A percentile compares a stretch with the other conserved stretches of the same genome.
phyloP scores from a whole-genome alignment of 2,329 filamentous ascomycete species.

The Diaporthe longicolla region DNA sequence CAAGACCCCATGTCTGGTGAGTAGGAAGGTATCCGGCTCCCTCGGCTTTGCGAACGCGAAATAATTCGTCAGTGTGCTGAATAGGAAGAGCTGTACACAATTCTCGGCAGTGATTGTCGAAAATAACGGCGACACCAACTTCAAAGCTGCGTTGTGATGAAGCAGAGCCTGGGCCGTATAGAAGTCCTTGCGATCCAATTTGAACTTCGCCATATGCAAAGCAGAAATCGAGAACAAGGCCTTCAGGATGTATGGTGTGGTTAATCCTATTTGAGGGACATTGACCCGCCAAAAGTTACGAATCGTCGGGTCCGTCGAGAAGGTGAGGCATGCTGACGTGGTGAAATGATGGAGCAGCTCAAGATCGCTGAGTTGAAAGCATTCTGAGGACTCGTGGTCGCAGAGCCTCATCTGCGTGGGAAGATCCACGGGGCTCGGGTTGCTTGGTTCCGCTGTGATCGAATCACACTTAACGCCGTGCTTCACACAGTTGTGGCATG shows the following conservation, averaged over 20 bases:
- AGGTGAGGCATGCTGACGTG: constrained; percentile 5
- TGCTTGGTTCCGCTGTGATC: background rate
- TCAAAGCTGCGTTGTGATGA: constrained; percentile 9
- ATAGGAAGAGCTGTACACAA: constrained; percentile 1
- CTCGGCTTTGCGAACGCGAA: background rate
- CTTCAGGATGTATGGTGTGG: background rate
- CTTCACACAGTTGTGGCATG: constrained; percentile 2
- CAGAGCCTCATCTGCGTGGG: constrained; percentile 7
- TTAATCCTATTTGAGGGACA: constrained; percentile 1
- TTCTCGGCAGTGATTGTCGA: background rate
- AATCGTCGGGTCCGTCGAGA: background rate
- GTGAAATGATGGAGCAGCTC: constrained; percentile 6
- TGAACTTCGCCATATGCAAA: background rate
- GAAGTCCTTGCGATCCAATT: background rate
- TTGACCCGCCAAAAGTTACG: constrained; percentile 10
- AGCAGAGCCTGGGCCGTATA: background rate
- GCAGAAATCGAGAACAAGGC: constrained; percentile 2
- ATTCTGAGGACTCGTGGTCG: background rate
- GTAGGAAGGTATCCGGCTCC: constrained; percentile 6
- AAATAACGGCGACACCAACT: background rate
- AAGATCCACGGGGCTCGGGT: background rate
- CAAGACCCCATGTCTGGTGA: background rate
- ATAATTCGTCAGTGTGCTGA: constrained; percentile 1
- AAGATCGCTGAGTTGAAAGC: background rate
- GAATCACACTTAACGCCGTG: constrained; percentile 5